Conservation (phyloP, 192 early-diverging fungal species). For the Thamnidium elegans region DNA sequence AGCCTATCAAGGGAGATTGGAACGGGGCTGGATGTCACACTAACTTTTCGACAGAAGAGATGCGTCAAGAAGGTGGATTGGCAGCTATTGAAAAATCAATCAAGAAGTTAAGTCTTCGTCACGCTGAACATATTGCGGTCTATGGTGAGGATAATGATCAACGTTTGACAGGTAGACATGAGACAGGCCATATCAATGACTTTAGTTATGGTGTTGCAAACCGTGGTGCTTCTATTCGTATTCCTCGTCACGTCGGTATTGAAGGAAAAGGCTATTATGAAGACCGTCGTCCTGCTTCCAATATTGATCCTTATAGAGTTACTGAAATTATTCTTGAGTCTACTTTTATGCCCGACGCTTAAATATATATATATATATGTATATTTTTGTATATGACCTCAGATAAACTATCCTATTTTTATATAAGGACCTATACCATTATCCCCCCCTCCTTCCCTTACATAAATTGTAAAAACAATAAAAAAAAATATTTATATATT, state of each 20-base stretch:
- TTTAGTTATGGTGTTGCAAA: conserved; percentile 54
- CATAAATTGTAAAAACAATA: too few species aligned
- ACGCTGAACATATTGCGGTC: conserved; percentile 52
- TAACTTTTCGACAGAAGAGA: conserved; percentile 49
- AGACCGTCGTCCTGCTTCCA: conserved; percentile 55
- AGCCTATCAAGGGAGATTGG: conserved; percentile 59
- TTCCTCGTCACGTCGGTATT: conserved; percentile 52
- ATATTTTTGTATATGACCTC: too few species aligned
- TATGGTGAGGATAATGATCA: conserved; percentile 59
- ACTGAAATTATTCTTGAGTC: conserved; percentile 48
- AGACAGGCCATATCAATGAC: conserved; percentile 51
- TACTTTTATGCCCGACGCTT: conserved; percentile 25
- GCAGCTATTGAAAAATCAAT: conserved; percentile 51
- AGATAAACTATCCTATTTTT: too few species aligned
- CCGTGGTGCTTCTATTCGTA: conserved; percentile 57
- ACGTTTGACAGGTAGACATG: conserved; percentile 50
- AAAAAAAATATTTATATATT: too few species aligned
- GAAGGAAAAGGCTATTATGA: conserved; percentile 57
- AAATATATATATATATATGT: conserved; percentile 2
- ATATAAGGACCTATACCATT: too few species aligned
- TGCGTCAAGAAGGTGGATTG: conserved; percentile 51
- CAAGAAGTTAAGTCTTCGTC: conserved; percentile 44
- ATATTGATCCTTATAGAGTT: conserved; percentile 56
- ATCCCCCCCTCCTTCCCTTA: too few species aligned
- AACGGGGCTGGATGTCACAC: conserved; percentile 61